Percentiles rank a stretch among this genome's conserved stretches.
Evolutionary conservation across 2,329 filamentous ascomycete genomes (phyloP).

Genomic region (Microcyclosporella mali): DNA sequence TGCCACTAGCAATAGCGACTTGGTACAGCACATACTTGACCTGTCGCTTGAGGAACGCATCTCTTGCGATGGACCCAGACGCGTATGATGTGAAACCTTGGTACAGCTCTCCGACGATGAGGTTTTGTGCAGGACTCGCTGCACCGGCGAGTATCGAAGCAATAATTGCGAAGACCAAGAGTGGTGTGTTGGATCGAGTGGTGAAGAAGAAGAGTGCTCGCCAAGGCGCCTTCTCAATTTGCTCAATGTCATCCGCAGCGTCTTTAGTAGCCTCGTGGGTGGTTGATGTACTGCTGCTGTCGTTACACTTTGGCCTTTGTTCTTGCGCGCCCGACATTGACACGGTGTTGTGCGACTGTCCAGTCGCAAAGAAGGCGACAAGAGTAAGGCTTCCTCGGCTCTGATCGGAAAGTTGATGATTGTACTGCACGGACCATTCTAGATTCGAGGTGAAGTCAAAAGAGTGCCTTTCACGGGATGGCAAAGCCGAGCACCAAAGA

Average conservation of each 20-base stretch:
- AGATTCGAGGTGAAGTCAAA: constrained; percentile 13
- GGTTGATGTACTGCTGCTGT: no score
- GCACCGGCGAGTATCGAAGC: constrained; percentile 56
- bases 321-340: no score
- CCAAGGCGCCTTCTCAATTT: constrained; percentile 34
- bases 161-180: constrained; percentile 51
- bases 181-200: constrained; percentile 50
- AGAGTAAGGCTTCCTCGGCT: background rate
- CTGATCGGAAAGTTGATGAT: background rate
- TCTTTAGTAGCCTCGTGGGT: background rate
- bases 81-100: constrained; percentile 63
- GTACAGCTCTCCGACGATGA: constrained; percentile 71
- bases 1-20: constrained; percentile 55
- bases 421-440: constrained; percentile 13
- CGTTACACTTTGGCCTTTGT: no score
- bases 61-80: constrained; percentile 44
- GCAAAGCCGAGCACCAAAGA: constrained; percentile 19
- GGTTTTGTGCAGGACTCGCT: constrained; percentile 58
- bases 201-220: constrained; percentile 67
- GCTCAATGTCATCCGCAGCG: constrained; percentile 11
- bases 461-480: constrained; percentile 5
- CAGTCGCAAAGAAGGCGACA: background rate
- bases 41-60: constrained; percentile 51
- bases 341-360: background rate
- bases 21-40: constrained; percentile 58